Evolutionary conservation across 495 filamentous ascomycete species (phyloP), one percentile per base, ranked within the genome.

Genomic region (Astrothelium macrocarpum): DNA sequence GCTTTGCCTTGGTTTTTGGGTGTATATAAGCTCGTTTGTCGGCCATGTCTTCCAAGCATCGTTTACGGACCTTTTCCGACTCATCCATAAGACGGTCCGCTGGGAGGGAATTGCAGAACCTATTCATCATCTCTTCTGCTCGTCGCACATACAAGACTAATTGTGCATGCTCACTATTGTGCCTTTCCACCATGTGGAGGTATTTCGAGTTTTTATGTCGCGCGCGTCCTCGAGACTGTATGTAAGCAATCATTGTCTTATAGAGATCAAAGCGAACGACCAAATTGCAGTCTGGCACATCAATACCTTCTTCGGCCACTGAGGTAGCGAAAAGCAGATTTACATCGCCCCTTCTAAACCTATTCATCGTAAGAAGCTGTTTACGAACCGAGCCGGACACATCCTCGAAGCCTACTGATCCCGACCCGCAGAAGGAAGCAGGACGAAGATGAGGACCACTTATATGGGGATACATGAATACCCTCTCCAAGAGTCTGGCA

Each of bases 211-310:
- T 78, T 0, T 74, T 68, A 70, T 88, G 87, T 11, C 94, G 82
- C 49, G 94, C 94, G 66, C 94, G 82, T n/a, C 94, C 94, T 39
- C 91, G 82, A 23, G 92, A 97, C 72, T 98, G 94, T 20, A 98
- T 87, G 73, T 97, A 97, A 71, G 95, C 90, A 62, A 98, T 97
- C 72, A 96, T 78, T 0, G 94, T 96, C 11, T 82, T 73, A 73
- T 91, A 96, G n/a, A 96, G 80, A 72, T 97, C 87, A 70, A 97
- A 98, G 25, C 87, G 81, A 59, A 98, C 82, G 26, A 98, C 84
- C 16, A 95, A 74, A 67, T 96, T 97, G 79, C 94, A 98, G 67
- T 96, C 90, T 0, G 93, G 92, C 53, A 97, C 92, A 75, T 98
- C 94, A 34, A 98, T 83, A 4, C 94, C 94, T 74, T 98, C 94